Evolutionary conservation across 495 filamentous ascomycete species (phyloP).

Genomic region (Halenospora varia): DNA sequence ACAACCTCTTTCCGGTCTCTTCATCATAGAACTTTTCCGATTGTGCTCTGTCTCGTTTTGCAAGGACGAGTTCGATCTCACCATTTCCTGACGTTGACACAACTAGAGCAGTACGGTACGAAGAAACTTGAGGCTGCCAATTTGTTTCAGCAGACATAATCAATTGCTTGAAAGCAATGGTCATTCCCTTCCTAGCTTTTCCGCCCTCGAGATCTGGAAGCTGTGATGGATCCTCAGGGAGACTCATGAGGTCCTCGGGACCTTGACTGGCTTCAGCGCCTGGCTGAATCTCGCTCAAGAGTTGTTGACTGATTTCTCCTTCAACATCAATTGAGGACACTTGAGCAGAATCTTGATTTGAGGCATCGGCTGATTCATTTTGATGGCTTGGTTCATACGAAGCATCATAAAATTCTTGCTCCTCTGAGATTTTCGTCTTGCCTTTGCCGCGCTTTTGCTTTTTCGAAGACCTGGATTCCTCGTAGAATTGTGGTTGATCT

Average conservation of each 20-base stretch:
- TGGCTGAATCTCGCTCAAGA: slow-evolving; percentile 29
- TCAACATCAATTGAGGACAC: slow-evolving; percentile 9
- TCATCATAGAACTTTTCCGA: slow-evolving; percentile 45
- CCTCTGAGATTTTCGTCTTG: slow-evolving; percentile 29
- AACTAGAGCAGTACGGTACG: slow-evolving; percentile 63
- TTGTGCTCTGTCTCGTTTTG: slow-evolving; percentile 59
- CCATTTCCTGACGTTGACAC: slow-evolving; percentile 41
- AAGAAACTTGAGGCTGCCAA: slow-evolving; percentile 72
- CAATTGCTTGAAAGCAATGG: slow-evolving; percentile 78
- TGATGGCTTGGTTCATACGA: slow-evolving; percentile 47
- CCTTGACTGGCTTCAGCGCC: slow-evolving; percentile 29
- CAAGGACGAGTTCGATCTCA: slow-evolving; percentile 57
- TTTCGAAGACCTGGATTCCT: slow-evolving; percentile 30
- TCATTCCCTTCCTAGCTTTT: slow-evolving; percentile 54
- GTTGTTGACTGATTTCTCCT: slow-evolving; percentile 30
- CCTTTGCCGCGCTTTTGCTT: slow-evolving; percentile 46
- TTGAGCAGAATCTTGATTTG: slow-evolving; percentile 10
- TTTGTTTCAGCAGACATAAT: slow-evolving; percentile 68
- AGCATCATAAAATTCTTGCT: slow-evolving; percentile 25
- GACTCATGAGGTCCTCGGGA: slow-evolving; percentile 57
- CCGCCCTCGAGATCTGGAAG: slow-evolving; percentile 51
- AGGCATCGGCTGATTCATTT: slow-evolving; percentile 32
- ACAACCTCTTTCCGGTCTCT: slow-evolving; percentile 54
- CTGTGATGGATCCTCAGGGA: slow-evolving; percentile 58
- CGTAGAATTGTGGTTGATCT: slow-evolving; percentile 28